These are phyloP conservation scores for Marasmius sp. DNA, from an alignment of 1,284 basidiomycete genomes.

Conservation along the genomic window DNA sequence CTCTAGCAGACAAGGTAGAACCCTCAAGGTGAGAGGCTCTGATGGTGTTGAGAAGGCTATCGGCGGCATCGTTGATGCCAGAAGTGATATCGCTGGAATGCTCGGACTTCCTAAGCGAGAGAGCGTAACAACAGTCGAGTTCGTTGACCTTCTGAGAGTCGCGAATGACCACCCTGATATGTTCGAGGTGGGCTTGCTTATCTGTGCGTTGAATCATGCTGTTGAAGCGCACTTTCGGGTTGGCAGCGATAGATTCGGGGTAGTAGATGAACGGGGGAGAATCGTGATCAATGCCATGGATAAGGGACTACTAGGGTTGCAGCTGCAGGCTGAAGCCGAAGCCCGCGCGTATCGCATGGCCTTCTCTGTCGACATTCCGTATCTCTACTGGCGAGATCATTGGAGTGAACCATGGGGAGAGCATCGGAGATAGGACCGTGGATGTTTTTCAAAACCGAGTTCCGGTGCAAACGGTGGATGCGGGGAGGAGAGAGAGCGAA, in stretches of 20 bases:
- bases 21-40: slow-evolving; percentile 87
- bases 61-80: slow-evolving; percentile 95
- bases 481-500: slow-evolving; percentile 87
- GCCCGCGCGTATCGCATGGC: slow-evolving; percentile 92
- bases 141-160: slow-evolving; percentile 85
- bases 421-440: slow-evolving; percentile 93
- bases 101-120: slow-evolving; percentile 99
- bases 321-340: slow-evolving; percentile 97
- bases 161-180: slow-evolving; percentile 91
- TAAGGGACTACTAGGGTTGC: slow-evolving; percentile 92
- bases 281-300: slow-evolving; percentile 76
- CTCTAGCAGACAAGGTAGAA: slow-evolving; percentile 95
- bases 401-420: slow-evolving; percentile 97
- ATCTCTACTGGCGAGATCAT: slow-evolving; percentile 96
- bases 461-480: slow-evolving; percentile 94
- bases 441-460: slow-evolving; percentile 84
- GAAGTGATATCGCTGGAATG: slow-evolving; percentile 94
- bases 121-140: slow-evolving; percentile 86
- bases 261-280: slow-evolving; percentile 96
- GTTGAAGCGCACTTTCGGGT: slow-evolving; percentile 95
- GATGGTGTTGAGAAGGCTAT: slow-evolving; percentile 86
- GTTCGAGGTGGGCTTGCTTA: slow-evolving; percentile 92
- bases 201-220: slow-evolving; percentile 86
- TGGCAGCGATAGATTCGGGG: slow-evolving; percentile 95
- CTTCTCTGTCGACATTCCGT: slow-evolving; percentile 79